These are phyloP conservation scores for Peronospora farinosa DNA, from an alignment of 352 stramenopile genomes.

Conservation along the genomic window DNA sequence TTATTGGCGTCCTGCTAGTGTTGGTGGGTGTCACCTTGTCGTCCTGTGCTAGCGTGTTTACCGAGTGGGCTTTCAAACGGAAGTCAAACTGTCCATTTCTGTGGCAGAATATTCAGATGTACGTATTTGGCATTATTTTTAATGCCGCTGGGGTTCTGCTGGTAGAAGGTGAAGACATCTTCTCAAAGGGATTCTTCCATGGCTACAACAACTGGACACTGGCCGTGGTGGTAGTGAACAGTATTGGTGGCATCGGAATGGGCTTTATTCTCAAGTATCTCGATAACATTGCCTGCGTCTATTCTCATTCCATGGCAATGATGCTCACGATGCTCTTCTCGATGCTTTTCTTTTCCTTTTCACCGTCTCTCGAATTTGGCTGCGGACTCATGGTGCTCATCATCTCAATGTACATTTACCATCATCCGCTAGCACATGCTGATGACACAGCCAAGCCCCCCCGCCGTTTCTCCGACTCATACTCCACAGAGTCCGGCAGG, in stretches of 20 bases:
- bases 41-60: conserved; percentile 80
- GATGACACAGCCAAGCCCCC: background rate
- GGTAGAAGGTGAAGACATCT: conserved; percentile 42
- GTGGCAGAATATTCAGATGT: conserved; percentile 81
- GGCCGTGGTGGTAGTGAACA: conserved; percentile 71
- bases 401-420: conserved; percentile 87
- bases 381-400: conserved; percentile 73
- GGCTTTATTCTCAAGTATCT: conserved; percentile 81
- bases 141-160: conserved; percentile 57
- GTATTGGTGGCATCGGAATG: conserved; percentile 65
- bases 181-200: conserved; percentile 56
- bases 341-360: conserved; percentile 82
- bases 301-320: conserved; percentile 82
- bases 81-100: conserved; percentile 66
- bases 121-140: conserved; percentile 78
- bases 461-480: conserved; percentile 3
- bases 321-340: conserved; percentile 86
- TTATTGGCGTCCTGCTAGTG: conserved; percentile 57
- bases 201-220: conserved; percentile 80
- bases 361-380: conserved; percentile 75
- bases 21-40: conserved; percentile 70
- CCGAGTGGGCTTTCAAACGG: conserved; percentile 81
- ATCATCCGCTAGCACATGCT: conserved; percentile 39
- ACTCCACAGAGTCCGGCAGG: conserved; percentile 3
- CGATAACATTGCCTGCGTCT: conserved; percentile 88